Conservation (phyloP, 208 protist species). For the Trichomonas gallinae region DNA sequence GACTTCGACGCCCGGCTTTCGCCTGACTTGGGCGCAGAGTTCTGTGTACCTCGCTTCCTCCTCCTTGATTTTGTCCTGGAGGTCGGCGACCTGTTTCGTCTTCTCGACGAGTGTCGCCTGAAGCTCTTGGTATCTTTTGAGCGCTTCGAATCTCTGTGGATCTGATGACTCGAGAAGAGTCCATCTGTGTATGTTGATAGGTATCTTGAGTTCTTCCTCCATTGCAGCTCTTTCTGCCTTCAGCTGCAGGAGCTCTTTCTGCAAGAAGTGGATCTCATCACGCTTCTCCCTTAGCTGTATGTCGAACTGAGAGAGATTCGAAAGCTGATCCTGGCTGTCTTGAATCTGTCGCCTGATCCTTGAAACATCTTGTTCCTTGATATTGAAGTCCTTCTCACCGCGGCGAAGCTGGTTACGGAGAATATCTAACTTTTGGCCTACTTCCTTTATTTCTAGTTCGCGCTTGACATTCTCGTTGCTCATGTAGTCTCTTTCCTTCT, state of each 20-base stretch:
- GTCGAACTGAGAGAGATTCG: neutral
- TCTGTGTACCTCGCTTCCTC: neutral
- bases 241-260: neutral
- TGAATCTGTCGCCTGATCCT: neutral
- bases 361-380: neutral
- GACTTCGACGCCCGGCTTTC: neutral
- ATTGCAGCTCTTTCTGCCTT: conserved; percentile 3
- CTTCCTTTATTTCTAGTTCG: neutral
- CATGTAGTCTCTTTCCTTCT: neutral
- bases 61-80: neutral
- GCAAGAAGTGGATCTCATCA: neutral
- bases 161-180: neutral
- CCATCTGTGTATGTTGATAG: conserved; percentile 15
- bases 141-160: neutral
- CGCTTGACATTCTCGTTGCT: neutral
- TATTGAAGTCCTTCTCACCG: neutral
- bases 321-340: neutral
- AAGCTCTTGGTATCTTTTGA: neutral
- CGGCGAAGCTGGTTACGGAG: neutral
- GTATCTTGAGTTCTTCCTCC: neutral
- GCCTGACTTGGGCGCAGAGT: neutral
- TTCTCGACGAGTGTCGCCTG: neutral
- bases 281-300: neutral
- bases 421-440: neutral
- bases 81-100: neutral